Base-by-base conservation (phyloP, 345 rosid species). In the Sisymbrium irio region DNA sequence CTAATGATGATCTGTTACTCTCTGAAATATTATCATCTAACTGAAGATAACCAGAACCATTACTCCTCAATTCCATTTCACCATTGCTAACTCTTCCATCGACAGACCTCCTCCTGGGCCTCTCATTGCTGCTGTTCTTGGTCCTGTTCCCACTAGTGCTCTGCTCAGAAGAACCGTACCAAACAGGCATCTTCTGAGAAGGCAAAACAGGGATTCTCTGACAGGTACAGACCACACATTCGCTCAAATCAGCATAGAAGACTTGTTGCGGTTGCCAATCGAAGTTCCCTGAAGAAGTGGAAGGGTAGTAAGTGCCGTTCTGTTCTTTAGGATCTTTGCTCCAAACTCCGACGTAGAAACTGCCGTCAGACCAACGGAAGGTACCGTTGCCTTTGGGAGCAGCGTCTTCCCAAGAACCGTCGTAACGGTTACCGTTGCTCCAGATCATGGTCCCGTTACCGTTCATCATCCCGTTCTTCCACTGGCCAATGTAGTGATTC, bases 281-380 rank as follows among this genome's bases (percentile, higher is more conserved):
- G 5, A 83, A 40, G 44, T 80, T 83, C 28, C 81, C 89, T 5
- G 83, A 70, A 39, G 93, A 56, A 0, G 78, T 87, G 0, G 98
- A 81, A 1, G 99, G 98, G 70, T 88, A 85, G 73, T 86, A 88
- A 79, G 92, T 92, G 55, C 97, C 99, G 59, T 74, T 90, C 69
- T 84, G 90, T 42, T 92, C 97, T 25, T 78, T 82, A 4, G 87
- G 86, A 77, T 90, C 97, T 36, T 80, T 90, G 42, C 94, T 92
- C 99, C 98, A 95, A 78, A 86, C 80, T 8, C 99, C 99, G 1
- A 90, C 98, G 49, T 92, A 95, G 58, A 86, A 86, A 65, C 97
- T 86, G 25, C 94, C 96, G 7, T 88, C 94, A 0, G 83, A 42
- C 92, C 92, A 90, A 27, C 82, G 79, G 35, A 79, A 92, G 0